phyloP scores from a whole-genome alignment of 306 rosid genomes.

The Cicer pinnatifidum region DNA sequence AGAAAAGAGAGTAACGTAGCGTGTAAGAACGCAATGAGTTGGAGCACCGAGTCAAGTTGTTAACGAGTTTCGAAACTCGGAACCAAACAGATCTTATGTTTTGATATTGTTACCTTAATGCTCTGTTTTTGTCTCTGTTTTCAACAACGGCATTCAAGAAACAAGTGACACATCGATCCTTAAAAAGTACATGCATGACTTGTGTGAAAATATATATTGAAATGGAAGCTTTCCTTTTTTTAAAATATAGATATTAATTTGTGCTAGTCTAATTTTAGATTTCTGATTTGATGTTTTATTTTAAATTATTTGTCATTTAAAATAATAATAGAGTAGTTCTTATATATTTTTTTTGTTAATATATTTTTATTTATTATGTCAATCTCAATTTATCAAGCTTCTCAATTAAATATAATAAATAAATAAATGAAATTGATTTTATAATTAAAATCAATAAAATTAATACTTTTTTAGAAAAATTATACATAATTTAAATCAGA shows the following conservation, averaged over 20 bases:
- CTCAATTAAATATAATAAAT: too few relatives aligned
- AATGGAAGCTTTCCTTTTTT: slow-evolving; percentile 52
- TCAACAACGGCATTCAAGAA: slow-evolving; percentile 40
- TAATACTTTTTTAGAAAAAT: too few relatives aligned
- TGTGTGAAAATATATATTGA: slow-evolving; percentile 25
- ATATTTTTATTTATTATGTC: too few relatives aligned
- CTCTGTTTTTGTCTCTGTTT: slow-evolving; percentile 33
- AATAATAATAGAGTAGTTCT: too few relatives aligned
- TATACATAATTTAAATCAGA: too few relatives aligned
- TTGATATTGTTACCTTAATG: not conserved
- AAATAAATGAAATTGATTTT: too few relatives aligned
- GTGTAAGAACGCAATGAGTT: slow-evolving; percentile 31
- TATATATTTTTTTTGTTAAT: too few relatives aligned
- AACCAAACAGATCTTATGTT: slow-evolving; percentile 38
- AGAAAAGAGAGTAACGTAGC: slow-evolving; percentile 27
- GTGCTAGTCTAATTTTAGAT: not conserved
- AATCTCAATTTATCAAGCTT: too few relatives aligned
- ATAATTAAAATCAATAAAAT: too few relatives aligned
- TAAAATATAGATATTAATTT: too few relatives aligned
- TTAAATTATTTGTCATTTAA: too few relatives aligned
- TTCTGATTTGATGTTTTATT: too few relatives aligned
- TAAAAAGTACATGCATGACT: slow-evolving; percentile 29
- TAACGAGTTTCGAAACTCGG: not conserved
- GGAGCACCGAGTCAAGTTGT: slow-evolving; percentile 16
- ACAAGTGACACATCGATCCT: slow-evolving; percentile 46